Conservation (phyloP, 2,329 filamentous ascomycete genomes). For the Didymella segeticola region DNA sequence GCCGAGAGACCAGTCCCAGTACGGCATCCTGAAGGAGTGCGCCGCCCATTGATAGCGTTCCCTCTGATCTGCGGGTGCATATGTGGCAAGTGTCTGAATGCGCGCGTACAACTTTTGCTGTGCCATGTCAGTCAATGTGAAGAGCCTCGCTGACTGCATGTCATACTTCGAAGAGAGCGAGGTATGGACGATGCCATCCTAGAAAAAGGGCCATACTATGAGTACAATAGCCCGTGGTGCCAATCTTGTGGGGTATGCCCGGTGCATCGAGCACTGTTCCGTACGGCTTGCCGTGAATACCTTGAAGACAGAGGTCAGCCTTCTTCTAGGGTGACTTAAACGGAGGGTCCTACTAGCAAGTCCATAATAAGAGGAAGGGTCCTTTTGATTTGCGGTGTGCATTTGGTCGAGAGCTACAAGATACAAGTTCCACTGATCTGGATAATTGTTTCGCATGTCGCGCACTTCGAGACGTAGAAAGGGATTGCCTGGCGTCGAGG, state of each 20-base stretch:
- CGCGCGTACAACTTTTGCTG: conserved; percentile 42
- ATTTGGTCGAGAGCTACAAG: conserved; percentile 75
- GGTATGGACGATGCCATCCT: conserved; percentile 85
- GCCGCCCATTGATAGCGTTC: conserved; percentile 36
- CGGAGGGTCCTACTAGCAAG: conserved; percentile 68
- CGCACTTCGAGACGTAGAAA: conserved; percentile 69
- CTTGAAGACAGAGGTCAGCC: conserved; percentile 12
- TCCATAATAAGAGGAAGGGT: conserved; percentile 75
- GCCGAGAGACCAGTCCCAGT: conserved; percentile 45
- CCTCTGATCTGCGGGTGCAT: conserved; percentile 23
- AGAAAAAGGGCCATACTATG: conserved; percentile 80
- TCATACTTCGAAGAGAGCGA: conserved; percentile 66
- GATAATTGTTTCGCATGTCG: conserved; percentile 63
- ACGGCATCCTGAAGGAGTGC: conserved; percentile 41
- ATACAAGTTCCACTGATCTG: conserved; percentile 77
- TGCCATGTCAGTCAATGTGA: background rate
- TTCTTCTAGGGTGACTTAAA: accelerated
- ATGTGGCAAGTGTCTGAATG: conserved; percentile 27
- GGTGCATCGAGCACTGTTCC: conserved; percentile 43
- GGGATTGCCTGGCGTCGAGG: conserved; percentile 29
- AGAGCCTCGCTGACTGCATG: too few species aligned
- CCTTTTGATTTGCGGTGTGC: conserved; percentile 68
- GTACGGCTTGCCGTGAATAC: conserved; percentile 47
- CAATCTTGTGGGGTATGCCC: conserved; percentile 42
- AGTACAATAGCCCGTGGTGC: conserved; percentile 70